Evolutionary conservation across 1,284 basidiomycete genomes (phyloP), one percentile per base, ranked within the genome.

Genomic region (Psilocybe mexicana): DNA sequence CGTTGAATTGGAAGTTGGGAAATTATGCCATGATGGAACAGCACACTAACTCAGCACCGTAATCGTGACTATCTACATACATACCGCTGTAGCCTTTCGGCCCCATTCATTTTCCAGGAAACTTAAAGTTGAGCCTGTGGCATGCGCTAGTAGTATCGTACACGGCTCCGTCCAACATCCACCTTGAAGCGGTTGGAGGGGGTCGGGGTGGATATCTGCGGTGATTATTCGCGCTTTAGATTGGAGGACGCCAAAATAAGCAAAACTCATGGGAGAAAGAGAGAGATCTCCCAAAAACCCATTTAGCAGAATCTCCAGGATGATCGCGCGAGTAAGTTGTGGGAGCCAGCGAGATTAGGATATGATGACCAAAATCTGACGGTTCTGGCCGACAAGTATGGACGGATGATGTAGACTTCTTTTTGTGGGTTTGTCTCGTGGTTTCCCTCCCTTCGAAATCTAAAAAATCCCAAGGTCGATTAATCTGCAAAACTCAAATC

Each of bases 401-500:
- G 30, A 33, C 8, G 30, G 30, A 33, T 33, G 30, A 58, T n/a
- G n/a, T 48, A 51, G 46, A 26, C 56, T 59, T 45, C 57, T 54
- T 56, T 52, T 58, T 56, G 54, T 26, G 54, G 60, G 40, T 28
- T 43, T 33, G 43, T 40, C 43, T 51, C 50, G 33, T 46, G 52
- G 42, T 42, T 30, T n/a, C 48, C 50, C 33, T 30, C 24, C 48
- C 50, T 42, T 28, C 35, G 8, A 43, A 52, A 33, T 33, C 8
- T 33, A 6, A 33, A 33, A 33, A 33, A 33, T 33, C 14, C 38
- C 10, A 40, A 40, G 38, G n/a, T 40, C n/a, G 57, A 58, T 44
- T 45, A 50, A 59, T 59, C 52, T 62, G 47, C 36, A 40, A 40
- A 40, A 51, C 45, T 45, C 55, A 55, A 59, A 59, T 59, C 61